These are phyloP conservation scores for Exophiala sideris DNA, from an alignment of 2,329 filamentous ascomycete species.

Conservation along the genomic window DNA sequence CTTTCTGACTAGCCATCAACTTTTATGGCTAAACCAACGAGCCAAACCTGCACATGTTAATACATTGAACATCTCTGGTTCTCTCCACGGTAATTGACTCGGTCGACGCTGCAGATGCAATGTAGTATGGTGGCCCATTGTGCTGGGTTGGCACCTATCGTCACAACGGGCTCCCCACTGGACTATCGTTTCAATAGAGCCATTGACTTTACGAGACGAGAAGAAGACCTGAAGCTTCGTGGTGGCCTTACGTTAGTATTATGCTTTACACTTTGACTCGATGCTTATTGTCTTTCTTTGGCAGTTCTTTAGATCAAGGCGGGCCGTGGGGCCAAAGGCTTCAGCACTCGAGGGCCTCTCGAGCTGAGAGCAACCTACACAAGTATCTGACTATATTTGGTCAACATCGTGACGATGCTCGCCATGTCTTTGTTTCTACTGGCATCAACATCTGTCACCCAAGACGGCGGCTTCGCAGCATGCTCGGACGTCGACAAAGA, in stretches of 20 bases:
- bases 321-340: background rate
- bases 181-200: background rate
- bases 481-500: no score
- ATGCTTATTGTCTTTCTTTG: background rate
- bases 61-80: slow-evolving; percentile 38
- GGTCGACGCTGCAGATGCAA: slow-evolving; percentile 37
- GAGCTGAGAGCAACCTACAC: background rate
- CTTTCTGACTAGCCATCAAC: no score
- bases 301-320: slow-evolving; percentile 6
- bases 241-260: slow-evolving; percentile 2
- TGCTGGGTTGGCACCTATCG: background rate
- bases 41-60: no score
- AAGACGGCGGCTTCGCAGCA: no score
- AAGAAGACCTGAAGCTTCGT: background rate
- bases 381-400: background rate
- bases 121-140: background rate
- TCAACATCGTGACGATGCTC: no score
- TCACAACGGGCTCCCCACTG: no score
- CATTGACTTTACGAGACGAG: background rate
- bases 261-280: background rate
- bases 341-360: no score
- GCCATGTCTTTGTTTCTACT: no score
- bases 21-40: no score
- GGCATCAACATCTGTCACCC: no score
- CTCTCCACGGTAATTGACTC: slow-evolving; percentile 33